A percentile compares a stretch with the other conserved stretches of the same genome.
Evolutionary conservation across 371 early-diverging fungal genomes (phyloP).

Genomic region (Mucor lusitanicus): DNA sequence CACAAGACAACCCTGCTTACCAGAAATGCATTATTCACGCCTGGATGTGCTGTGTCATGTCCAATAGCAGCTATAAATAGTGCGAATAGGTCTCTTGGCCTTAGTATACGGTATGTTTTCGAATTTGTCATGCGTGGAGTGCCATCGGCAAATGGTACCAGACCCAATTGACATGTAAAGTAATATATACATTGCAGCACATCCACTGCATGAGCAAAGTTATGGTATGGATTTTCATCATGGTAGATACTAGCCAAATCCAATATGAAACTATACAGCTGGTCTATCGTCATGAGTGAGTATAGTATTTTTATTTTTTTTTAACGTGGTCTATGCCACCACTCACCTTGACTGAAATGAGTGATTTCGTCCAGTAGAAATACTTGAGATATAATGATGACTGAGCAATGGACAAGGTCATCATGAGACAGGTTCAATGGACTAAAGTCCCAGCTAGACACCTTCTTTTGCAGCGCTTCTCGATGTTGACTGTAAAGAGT

Average conservation of each 20-base stretch:
- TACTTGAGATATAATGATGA: constrained; percentile 65
- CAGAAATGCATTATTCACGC: constrained; percentile 79
- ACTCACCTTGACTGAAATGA: constrained; percentile 58
- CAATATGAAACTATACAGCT: constrained; percentile 60
- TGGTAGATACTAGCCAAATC: constrained; percentile 66
- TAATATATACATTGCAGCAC: constrained; percentile 81
- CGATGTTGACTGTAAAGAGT: constrained; percentile 7
- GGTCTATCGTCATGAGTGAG: constrained; percentile 34
- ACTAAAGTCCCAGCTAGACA: constrained; percentile 70
- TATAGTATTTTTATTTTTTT: neutral
- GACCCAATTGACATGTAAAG: constrained; percentile 65
- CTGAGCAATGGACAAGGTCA: constrained; percentile 67
- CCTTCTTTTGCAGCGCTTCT: constrained; percentile 35
- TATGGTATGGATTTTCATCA: constrained; percentile 79
- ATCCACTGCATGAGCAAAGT: constrained; percentile 85
- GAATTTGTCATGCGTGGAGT: constrained; percentile 2
- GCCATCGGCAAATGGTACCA: constrained; percentile 36
- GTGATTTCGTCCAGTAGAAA: constrained; percentile 59
- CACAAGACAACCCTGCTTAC: constrained; percentile 23
- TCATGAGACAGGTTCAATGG: constrained; percentile 64
- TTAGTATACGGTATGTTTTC: constrained; percentile 29
- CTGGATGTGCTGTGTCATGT: constrained; percentile 87
- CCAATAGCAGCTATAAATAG: constrained; percentile 76
- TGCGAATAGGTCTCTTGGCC: constrained; percentile 69
- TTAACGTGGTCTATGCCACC: neutral